These are phyloP conservation scores for Vaccinium vitisidaea DNA, from an alignment of 148 eudicot genomes.

Conservation along the genomic window DNA sequence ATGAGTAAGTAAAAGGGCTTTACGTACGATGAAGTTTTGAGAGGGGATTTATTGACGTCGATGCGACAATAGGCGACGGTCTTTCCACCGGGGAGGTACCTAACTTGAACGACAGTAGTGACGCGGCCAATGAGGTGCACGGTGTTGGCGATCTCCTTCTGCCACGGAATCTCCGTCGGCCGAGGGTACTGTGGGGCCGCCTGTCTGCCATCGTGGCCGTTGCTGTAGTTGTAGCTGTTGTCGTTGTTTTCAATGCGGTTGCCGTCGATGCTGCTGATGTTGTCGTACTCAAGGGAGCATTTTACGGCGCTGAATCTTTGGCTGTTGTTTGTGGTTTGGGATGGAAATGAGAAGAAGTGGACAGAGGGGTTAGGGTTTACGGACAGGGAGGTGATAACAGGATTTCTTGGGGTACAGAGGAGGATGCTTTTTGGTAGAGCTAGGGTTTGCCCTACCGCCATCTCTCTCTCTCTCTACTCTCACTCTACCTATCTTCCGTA, in stretches of 20 bases:
- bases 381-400: neutral
- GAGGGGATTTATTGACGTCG: constrained; percentile 59
- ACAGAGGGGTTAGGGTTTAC: neutral
- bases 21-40: constrained; percentile 80
- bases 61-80: constrained; percentile 67
- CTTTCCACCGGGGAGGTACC: constrained; percentile 63
- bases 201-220: constrained; percentile 15
- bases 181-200: constrained; percentile 32
- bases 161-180: constrained; percentile 75
- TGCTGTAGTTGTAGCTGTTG: constrained; percentile 12
- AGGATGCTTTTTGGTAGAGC: constrained; percentile 10
- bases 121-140: constrained; percentile 80
- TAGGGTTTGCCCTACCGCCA: constrained; percentile 22
- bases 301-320: constrained; percentile 15
- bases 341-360: constrained; percentile 13
- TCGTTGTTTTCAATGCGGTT: neutral
- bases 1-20: neutral
- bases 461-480: neutral
- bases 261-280: constrained; percentile 7
- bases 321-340: constrained; percentile 29
- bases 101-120: constrained; percentile 53
- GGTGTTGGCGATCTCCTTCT: constrained; percentile 67
- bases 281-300: constrained; percentile 37
- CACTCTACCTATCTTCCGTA: neutral
- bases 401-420: constrained; percentile 10